Evolutionary conservation across 1,284 basidiomycete genomes (phyloP), one percentile per base, ranked within the genome.

Genomic region (Thecaphora thlaspeos): DNA sequence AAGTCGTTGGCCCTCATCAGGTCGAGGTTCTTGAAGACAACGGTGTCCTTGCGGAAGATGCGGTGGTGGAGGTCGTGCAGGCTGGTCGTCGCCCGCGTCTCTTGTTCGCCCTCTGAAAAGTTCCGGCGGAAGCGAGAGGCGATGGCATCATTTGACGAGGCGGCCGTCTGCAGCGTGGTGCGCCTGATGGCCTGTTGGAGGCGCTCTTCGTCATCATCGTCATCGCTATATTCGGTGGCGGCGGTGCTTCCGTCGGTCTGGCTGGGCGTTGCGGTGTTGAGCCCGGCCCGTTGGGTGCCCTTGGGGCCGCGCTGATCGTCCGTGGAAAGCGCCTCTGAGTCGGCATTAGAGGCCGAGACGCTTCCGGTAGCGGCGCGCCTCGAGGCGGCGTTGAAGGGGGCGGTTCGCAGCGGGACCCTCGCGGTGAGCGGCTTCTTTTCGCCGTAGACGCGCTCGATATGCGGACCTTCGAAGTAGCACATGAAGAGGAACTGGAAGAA

Each of bases 391-490:
- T 71, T 73, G 54, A 69, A 73, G 2, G 59, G 67, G 4, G 60
- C 62, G 42, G 46, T 53, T 11, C 52, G 51, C 11, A 56, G 45
- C 17, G 66, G 60, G 8, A 63, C 53, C 8, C 57, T 55, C 1
- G 61, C 51, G 14, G 65, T 57, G 15, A 63, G 47, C 11, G 68
- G 68, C 39, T 71, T 70, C 43, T 66, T 65, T 34, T 75, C 73
- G 3, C 73, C 73, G 43, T 76, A 76, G 19, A 64, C 66, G 15
- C 73, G 55, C 18, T 70, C 72, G 55, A 70, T 76, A 90, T 92
- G 94, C 56, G 94, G 94, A 74, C 94, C 96, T 81, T 97, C 94
- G 70, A 98, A 98, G 79, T 87, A 88, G n/a, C 92, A 83, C 50
- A 98, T 82, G 83, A 98, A 98, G 4, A 88, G 89, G 79, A 97